Evolutionary conservation across 208 protist genomes (phyloP).

Genomic region (Naegleria gruberi): DNA sequence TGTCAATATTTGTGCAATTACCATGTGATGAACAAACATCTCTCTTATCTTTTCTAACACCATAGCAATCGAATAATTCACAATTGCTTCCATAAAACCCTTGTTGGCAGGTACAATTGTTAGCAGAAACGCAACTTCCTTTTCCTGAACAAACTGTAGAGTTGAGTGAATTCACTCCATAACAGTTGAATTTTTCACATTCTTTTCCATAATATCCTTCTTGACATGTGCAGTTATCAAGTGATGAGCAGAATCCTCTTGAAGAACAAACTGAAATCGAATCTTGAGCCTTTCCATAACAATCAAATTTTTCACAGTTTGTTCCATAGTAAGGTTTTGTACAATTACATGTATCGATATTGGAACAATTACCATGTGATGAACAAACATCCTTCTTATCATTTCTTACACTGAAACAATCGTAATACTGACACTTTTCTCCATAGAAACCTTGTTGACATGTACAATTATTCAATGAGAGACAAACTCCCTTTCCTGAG

Average conservation of each 20-base stretch:
- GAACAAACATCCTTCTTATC: neutral
- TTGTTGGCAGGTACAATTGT: neutral
- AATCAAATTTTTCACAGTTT: constrained; percentile 2
- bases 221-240: neutral
- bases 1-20: neutral
- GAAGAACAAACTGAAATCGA: neutral
- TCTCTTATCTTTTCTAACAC: neutral
- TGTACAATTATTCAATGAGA: neutral
- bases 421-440: neutral
- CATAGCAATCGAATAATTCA: neutral
- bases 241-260: neutral
- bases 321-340: neutral
- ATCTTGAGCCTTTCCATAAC: neutral
- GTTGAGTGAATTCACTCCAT: neutral
- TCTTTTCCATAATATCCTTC: neutral
- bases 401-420: neutral
- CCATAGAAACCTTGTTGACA: neutral
- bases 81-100: neutral
- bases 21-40: neutral
- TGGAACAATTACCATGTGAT: neutral
- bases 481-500: neutral
- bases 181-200: neutral
- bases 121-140: no score
- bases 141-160: neutral
- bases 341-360: neutral